Evolutionary conservation across 495 filamentous ascomycete genomes (phyloP).

Genomic region (Thermothielavioides terrestris): DNA sequence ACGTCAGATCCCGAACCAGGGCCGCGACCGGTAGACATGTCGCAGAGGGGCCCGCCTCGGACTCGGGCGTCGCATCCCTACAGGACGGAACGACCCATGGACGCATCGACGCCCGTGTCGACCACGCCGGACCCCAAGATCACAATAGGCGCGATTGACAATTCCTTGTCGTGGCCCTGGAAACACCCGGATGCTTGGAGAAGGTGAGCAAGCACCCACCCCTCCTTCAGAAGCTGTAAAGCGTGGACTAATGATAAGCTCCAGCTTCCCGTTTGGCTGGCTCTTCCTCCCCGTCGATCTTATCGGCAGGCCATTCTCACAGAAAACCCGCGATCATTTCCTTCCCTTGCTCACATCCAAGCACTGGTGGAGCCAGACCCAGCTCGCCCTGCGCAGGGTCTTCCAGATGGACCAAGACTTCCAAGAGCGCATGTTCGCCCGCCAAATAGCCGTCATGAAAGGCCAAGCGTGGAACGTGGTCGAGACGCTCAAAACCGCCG

Average conservation of each 20-base stretch:
- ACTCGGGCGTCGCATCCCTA: conserved; percentile 58
- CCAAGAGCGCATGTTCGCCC: conserved; percentile 94
- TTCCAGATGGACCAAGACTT: conserved; percentile 93
- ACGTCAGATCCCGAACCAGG: conserved; percentile 41
- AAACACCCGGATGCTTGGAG: conserved; percentile 92
- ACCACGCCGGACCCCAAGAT: conserved; percentile 53
- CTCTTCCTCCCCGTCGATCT: conserved; percentile 93
- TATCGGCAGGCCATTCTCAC: conserved; percentile 91
- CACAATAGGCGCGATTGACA: conserved; percentile 88
- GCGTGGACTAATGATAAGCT: conserved; percentile 4
- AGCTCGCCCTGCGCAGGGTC: conserved; percentile 68
- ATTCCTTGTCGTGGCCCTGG: conserved; percentile 97
- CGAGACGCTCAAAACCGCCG: conserved; percentile 83
- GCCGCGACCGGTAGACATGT: conserved; percentile 51
- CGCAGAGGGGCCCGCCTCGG: conserved; percentile 34
- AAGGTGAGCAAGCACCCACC: conserved; percentile 26
- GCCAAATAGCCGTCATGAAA: conserved; percentile 97
- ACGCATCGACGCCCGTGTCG: conserved; percentile 56
- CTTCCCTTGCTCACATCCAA: conserved; percentile 87
- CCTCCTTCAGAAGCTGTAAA: background rate
- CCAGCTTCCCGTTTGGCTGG: conserved; percentile 95
- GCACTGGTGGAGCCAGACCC: conserved; percentile 93
- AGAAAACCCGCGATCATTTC: conserved; percentile 87
- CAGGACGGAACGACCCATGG: conserved; percentile 74
- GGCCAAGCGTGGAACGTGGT: conserved; percentile 99